A percentile compares a stretch with the other conserved stretches of the same genome.
Conservation (phyloP, 768 basidiomycete genomes). For the Tylopilus sp. region DNA sequence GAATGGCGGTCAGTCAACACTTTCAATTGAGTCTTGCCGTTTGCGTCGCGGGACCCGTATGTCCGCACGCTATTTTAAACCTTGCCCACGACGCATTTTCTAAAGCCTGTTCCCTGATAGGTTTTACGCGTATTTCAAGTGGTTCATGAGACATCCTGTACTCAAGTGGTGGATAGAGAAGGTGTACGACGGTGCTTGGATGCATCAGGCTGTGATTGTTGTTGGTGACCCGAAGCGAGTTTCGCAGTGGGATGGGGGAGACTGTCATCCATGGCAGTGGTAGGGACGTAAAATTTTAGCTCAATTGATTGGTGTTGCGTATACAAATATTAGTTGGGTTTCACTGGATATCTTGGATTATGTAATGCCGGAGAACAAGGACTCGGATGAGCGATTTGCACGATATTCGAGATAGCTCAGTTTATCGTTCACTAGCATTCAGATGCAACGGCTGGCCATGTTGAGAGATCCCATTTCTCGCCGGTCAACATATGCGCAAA, state of each 20-base stretch:
- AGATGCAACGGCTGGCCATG: too few species aligned
- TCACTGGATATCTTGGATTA: too few species aligned
- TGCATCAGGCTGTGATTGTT: constrained; percentile 35
- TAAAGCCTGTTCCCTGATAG: constrained; percentile 12
- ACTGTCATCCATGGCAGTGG: constrained; percentile 16
- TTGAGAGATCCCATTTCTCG: too few species aligned
- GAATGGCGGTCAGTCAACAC: constrained; percentile 28
- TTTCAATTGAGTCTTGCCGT: background rate
- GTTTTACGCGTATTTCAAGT: constrained; percentile 35
- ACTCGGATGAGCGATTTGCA: too few species aligned
- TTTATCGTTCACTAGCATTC: too few species aligned
- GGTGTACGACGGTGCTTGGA: constrained; percentile 36
- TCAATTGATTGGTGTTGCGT: too few species aligned
- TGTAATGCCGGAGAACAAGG: too few species aligned
- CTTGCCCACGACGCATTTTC: background rate
- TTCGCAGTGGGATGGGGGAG: constrained; percentile 22
- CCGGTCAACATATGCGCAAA: too few species aligned
- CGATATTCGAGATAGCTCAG: too few species aligned
- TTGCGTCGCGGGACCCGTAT: too few species aligned
- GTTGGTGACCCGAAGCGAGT: constrained; percentile 30
- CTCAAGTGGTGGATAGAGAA: constrained; percentile 42
- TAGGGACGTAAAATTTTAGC: background rate
- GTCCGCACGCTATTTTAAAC: background rate
- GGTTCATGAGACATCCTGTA: constrained; percentile 35
- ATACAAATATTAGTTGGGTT: too few species aligned